phyloP scores from a whole-genome alignment of 2,329 filamentous ascomycete species.

The Monilinia aucupariae region DNA sequence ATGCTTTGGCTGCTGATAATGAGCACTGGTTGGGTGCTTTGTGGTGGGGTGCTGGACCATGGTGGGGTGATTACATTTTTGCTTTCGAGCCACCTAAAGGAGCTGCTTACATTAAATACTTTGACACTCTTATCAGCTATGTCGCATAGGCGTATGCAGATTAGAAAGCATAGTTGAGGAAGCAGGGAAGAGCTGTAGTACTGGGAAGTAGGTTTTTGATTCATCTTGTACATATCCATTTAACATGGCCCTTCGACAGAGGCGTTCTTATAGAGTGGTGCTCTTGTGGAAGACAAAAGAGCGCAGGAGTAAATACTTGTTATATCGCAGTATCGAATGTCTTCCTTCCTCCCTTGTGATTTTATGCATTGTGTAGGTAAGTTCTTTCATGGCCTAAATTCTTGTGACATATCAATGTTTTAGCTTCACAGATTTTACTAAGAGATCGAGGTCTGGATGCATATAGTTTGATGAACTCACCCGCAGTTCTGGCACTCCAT shows the following conservation, averaged over 20 bases:
- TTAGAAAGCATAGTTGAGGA: background rate
- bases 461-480: background rate
- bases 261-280: background rate
- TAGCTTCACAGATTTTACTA: too few relatives aligned
- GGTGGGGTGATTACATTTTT: slow-evolving; percentile 45
- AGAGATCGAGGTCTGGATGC: background rate
- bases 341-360: background rate
- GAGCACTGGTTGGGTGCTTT: slow-evolving; percentile 48
- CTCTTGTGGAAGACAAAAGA: background rate
- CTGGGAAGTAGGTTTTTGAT: slow-evolving; percentile 1
- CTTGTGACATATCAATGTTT: background rate
- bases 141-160: slow-evolving; percentile 3
- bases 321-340: background rate
- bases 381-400: background rate
- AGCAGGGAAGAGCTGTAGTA: background rate
- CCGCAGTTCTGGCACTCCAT: too few relatives aligned
- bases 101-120: slow-evolving; percentile 30
- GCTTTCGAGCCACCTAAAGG: slow-evolving; percentile 46
- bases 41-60: slow-evolving; percentile 54
- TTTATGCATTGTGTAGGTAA: background rate
- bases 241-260: background rate
- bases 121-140: slow-evolving; percentile 9
- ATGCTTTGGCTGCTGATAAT: slow-evolving; percentile 43
- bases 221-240: slow-evolving; percentile 14
- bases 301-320: background rate